phyloP scores from a whole-genome alignment of 441 rosid genomes.

The Pelargonium cotyledonis region DNA sequence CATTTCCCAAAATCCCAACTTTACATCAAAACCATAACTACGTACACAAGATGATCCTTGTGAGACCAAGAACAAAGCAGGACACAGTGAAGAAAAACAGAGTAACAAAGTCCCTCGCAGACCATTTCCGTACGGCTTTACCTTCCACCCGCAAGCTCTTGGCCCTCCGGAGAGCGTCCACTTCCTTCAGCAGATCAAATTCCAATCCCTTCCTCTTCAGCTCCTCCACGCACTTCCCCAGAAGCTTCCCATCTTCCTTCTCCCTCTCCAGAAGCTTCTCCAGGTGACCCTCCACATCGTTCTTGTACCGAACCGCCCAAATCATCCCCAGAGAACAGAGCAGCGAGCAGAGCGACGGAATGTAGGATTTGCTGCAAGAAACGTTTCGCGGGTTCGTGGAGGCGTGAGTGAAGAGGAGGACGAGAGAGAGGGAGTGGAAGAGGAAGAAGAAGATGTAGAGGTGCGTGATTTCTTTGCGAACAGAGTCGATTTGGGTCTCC shows the following conservation, averaged over 20 bases:
- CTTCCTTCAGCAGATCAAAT: conserved; percentile 84
- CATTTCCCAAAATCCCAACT: neutral
- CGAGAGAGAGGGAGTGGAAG: conserved; percentile 65
- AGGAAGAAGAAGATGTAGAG: conserved; percentile 78
- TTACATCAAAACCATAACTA: no score
- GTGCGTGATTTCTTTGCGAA: conserved; percentile 54
- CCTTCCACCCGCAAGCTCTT: conserved; percentile 75
- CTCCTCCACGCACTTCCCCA: conserved; percentile 79
- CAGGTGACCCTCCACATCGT: conserved; percentile 67
- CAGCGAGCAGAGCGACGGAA: conserved; percentile 64
- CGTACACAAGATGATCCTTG: conserved; percentile 55
- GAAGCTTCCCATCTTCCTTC: conserved; percentile 73
- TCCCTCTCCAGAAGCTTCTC: conserved; percentile 78
- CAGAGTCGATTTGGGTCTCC: conserved; percentile 51
- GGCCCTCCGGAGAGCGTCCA: conserved; percentile 82
- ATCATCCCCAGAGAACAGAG: conserved; percentile 61
- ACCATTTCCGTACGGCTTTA: conserved; percentile 68
- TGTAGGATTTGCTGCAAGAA: conserved; percentile 55
- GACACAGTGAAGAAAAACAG: conserved; percentile 68
- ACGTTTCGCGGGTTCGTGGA: conserved; percentile 18
- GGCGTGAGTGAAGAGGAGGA: conserved; percentile 64
- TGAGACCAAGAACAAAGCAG: conserved; percentile 62
- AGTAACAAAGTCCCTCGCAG: conserved; percentile 63
- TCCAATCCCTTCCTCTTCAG: conserved; percentile 83
- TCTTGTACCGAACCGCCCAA: conserved; percentile 82